Evolutionary conservation across 148 eudicot genomes (phyloP), one percentile per base, ranked within the genome.

Genomic region (Rhododendron henanense): DNA sequence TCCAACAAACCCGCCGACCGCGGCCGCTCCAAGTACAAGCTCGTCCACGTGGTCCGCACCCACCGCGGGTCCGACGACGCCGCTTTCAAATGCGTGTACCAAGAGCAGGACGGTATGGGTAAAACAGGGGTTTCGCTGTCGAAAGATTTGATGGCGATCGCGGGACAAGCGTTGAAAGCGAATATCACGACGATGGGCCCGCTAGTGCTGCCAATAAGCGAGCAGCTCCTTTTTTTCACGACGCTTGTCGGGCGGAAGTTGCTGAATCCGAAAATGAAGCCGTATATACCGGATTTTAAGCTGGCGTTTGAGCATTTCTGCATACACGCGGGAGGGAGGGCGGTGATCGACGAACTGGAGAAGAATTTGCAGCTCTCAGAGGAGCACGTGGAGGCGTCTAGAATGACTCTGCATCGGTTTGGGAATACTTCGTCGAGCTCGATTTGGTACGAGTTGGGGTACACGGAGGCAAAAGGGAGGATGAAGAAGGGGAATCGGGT

Each of bases 401-500:
- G 94, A 79, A 92, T 92, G 94, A 90, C 94, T 5, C 90, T 92
- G 53, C 92, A 92, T 47, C 88, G 94, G 81, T 92, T 92, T 5
- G 94, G 94, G 76, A 92, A 92, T 80, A 91, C 94, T 28, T 90
- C 92, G 4, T 92, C 94, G 50, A 92, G 94, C 73, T 92, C 94
- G 51, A 92, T 92, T 41, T 92, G 94, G 94, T 92, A 92, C 25
- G 94, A 92, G 84, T 82, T 92, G 23, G 93, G 88, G 1, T 92
- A 92, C 75, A 90, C 81, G n/a, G 94, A 92, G 87, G 94, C 94
- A 2, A 92, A 92, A 28, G 92, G 93, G 81, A 91, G 94, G 90
- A 89, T 92, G 87, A 85, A 78, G 86, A 91, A 61, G 76, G 94
- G 94, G 16, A 79, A 92, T 57, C 84, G 93, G 23, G 88, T 92